Percentiles rank a stretch among this genome's conserved stretches.
Evolutionary conservation across 495 filamentous ascomycete genomes (phyloP).

Genomic region (Cercophora sp.): DNA sequence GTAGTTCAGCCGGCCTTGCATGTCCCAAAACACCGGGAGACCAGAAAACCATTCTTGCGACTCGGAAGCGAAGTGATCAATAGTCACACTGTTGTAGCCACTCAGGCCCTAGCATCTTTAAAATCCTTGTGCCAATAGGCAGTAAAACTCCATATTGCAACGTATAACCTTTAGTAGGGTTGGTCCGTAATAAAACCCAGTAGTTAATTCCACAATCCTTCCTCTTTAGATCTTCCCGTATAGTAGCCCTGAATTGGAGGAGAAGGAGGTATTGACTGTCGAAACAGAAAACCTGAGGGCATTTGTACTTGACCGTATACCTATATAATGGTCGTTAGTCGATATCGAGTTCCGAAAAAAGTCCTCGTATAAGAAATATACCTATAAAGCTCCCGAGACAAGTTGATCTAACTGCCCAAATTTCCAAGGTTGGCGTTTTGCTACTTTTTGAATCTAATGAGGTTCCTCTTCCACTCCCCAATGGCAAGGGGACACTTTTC

Average conservation of each 20-base stretch:
- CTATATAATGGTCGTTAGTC: not conserved
- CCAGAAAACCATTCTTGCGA: not conserved
- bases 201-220: not conserved
- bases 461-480: constrained; percentile 1
- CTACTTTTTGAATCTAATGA: not conserved
- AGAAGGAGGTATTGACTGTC: constrained; percentile 2
- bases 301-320: constrained; percentile 14
- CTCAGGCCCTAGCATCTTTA: not conserved
- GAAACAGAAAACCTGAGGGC: constrained; percentile 11
- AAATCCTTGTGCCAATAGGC: not conserved
- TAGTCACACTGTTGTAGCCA: not conserved
- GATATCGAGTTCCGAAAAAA: not conserved
- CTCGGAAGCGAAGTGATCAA: not conserved
- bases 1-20: not conserved
- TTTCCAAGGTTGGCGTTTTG: not conserved
- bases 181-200: constrained; percentile 1
- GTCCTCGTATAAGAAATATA: not conserved
- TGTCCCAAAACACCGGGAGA: not conserved
- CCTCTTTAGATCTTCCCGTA: not conserved
- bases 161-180: not conserved
- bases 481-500: not conserved
- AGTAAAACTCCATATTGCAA: not conserved
- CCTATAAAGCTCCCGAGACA: constrained; percentile 21
- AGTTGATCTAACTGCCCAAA: not conserved
- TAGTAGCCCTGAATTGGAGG: constrained; percentile 10